Evolutionary conservation across 2,329 filamentous ascomycete genomes (phyloP), one percentile per base, ranked within the genome.

Genomic region (Colletotrichum graminicola): DNA sequence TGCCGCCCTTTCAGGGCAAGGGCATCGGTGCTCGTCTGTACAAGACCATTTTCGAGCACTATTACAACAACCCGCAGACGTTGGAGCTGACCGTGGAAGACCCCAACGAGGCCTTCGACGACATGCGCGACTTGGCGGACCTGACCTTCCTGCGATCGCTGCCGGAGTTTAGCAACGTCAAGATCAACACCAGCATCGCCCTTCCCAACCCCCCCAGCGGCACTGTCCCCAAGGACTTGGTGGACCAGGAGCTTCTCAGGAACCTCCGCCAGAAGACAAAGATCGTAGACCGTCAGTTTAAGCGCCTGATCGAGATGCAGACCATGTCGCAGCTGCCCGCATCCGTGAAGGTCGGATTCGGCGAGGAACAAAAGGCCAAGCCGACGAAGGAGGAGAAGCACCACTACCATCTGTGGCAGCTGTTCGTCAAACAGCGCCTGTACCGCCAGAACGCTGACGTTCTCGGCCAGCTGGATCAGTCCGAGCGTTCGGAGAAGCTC

Each of bases 1-100:
- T 99, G 14, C 95, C 95, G 2, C 92, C 94, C 7, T 97, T 94
- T 80, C 95, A 98, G 79, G 87, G 89, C 73, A 89, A 90, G 73
- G 94, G 94, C 21, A 91, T 95, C 61, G 96, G 95, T 45, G 88
- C 90, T 14, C 87, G 90, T 52, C 89, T 99, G 49, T 99, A 98
- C 84, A 90, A 90, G 71, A 87, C 90, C 60, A 93, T 98, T 75
- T 95, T 94, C 77, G 82, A 87, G 10, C 83, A 90, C 75, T 92
- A 93, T 74, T 86, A 92, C 69, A 85, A 89, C 43, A 88, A 92
- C 67, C 80, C 88, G 0, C 90, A 91, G 72, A 92, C 94, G 10
- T 86, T 90, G 66, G 95, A 98, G 79, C 88, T 99, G 76, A 97
- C 95, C 0, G 91, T 99, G 7, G 96, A 99, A 82, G 95, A 98